Evolutionary conservation across 768 basidiomycete species (phyloP), one percentile per base, ranked within the genome.

Genomic region (Scleroderma citrinum): DNA sequence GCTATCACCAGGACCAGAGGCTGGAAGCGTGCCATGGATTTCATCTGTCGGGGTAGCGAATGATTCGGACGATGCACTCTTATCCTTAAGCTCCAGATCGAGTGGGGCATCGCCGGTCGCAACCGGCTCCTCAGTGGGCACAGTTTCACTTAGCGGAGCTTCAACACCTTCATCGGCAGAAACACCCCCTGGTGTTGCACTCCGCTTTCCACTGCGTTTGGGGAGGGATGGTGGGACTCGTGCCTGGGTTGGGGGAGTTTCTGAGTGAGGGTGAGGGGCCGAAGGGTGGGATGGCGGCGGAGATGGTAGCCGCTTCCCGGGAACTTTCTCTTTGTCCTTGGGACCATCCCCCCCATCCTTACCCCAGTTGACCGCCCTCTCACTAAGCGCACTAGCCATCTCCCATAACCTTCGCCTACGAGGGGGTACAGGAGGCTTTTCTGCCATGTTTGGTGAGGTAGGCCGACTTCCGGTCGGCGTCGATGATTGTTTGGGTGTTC

Each of bases 351-450:
- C 59, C 19, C 68, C 63, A 19, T 72, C 74, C 44, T 61, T 60
- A 14, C 74, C 67, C 83, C 81, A 84, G 56, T 75, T 78, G 1
- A 68, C 75, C 34, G 81, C 82, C 34, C 72, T 70, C 60, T 82
- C 81, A 3, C 78, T 73, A 6, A 86, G 61, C 5, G 78, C 80
- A 48, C 78, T 80, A 1, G 82, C 80, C 70, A 83, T 80, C 11
- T 83, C 80, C 82, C 85, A 86, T 19, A 87, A 57, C 1, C 81
- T 78, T 46, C 77, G 70, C 48, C 79, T 72, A 50, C 84, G 71
- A 0, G 84, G 82, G 0, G 85, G 83, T 21, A 85, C 61, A 1
- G 82, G 81, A 8, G 85, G 84, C 51, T 76, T 81, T 24, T 71
- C 75, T 12, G 57, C 56, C 24, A 51, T 44, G 1, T 50, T 32